Conservation (phyloP, 352 stramenopile genomes). For the Pythium phragmiticola region DNA sequence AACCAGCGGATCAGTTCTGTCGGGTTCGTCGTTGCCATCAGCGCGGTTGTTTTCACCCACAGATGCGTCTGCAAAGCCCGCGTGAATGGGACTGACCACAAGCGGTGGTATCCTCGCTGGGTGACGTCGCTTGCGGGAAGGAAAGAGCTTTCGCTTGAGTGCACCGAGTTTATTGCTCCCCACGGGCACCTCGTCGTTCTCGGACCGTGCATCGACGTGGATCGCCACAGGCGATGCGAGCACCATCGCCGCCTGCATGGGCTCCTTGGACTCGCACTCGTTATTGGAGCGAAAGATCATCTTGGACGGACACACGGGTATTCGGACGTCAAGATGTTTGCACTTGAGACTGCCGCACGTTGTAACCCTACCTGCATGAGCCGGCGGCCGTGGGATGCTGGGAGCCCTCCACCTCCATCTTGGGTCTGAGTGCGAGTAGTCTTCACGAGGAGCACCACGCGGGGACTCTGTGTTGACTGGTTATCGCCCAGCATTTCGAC, state of each 20-base stretch:
- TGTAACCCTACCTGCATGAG: conserved; percentile 9
- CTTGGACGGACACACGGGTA: conserved; percentile 18
- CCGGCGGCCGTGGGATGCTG: conserved; percentile 1
- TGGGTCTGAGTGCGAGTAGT: not conserved
- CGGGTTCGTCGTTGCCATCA: not conserved
- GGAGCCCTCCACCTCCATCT: not conserved
- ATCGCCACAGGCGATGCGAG: conserved; percentile 6
- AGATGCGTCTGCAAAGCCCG: not conserved
- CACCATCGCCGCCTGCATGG: not conserved
- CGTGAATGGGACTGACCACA: conserved; percentile 41
- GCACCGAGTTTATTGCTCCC: conserved; percentile 38
- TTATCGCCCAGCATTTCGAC: not conserved
- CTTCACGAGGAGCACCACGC: conserved; percentile 2
- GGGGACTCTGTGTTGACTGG: conserved; percentile 5
- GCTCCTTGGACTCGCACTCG: not conserved
- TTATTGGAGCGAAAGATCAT: conserved; percentile 49
- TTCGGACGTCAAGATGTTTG: not conserved
- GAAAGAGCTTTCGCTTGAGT: conserved; percentile 61
- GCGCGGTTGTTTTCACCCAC: not conserved
- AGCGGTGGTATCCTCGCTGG: conserved; percentile 43
- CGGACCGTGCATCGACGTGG: conserved; percentile 1
- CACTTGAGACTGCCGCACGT: too few species aligned
- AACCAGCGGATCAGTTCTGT: conserved; percentile 8
- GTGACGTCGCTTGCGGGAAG: conserved; percentile 43
- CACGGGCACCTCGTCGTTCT: not conserved